phyloP scores from a whole-genome alignment of 2,329 filamentous ascomycete genomes.

The Cercospora beticola region DNA sequence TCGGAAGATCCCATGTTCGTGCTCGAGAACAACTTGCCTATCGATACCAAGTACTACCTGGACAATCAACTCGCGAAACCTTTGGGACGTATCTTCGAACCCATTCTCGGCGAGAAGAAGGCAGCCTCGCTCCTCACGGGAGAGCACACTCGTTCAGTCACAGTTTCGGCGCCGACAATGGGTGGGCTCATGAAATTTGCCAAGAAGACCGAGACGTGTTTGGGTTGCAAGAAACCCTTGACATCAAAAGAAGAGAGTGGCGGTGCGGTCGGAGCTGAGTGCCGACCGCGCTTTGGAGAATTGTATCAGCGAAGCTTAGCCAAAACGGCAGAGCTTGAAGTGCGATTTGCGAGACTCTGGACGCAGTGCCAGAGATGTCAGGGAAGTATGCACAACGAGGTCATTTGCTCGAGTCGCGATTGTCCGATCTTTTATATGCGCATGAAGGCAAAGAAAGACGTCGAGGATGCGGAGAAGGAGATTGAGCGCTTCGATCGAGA shows the following conservation, averaged over 20 bases:
- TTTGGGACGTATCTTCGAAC: conserved; percentile 92
- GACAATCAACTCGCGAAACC: conserved; percentile 98
- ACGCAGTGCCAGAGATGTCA: conserved; percentile 98
- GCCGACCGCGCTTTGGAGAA: conserved; percentile 80
- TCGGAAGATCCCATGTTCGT: conserved; percentile 97
- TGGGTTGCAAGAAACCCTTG: conserved; percentile 98
- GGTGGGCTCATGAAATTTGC: conserved; percentile 98
- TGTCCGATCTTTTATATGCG: conserved; percentile 99
- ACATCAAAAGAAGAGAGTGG: conserved; percentile 73
- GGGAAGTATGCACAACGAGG: conserved; percentile 96
- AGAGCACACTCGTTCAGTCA: conserved; percentile 91
- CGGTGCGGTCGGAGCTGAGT: conserved; percentile 86
- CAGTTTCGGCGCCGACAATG: conserved; percentile 84
- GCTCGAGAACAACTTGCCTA: conserved; percentile 93
- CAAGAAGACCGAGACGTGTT: conserved; percentile 96
- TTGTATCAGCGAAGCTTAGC: conserved; percentile 88
- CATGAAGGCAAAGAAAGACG: conserved; percentile 99
- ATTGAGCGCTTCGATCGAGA: conserved; percentile 86
- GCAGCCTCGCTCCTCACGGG: conserved; percentile 82
- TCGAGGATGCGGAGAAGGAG: conserved; percentile 92
- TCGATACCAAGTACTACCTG: conserved; percentile 97
- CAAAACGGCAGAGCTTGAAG: conserved; percentile 87
- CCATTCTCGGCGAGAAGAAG: conserved; percentile 91
- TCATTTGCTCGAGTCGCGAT: conserved; percentile 94
- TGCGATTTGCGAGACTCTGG: conserved; percentile 90